Base-by-base conservation (phyloP, 2,329 filamentous ascomycete genomes). In the Bipolaris bicolor region DNA sequence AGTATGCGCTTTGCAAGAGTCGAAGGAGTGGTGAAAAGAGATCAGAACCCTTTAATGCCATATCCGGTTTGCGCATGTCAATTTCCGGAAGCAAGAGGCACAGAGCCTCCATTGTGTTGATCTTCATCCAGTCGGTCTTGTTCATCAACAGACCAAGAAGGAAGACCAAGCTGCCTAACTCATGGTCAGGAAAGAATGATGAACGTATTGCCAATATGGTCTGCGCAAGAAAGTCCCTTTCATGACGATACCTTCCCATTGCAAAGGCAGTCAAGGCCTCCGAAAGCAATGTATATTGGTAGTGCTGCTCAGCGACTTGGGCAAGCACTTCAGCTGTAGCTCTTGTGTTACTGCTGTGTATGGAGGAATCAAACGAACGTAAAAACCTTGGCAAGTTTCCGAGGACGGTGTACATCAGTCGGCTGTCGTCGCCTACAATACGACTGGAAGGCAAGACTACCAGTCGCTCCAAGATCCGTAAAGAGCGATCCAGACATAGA, bases 121-220 rank as follows among this genome's bases (percentile, higher is more conserved):
- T 82, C 74, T 96, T 96, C 76, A 98, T 90, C 91, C 92, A 97
- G 2, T 90, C 84, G 1, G 89, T 84, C 33, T 88, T 89, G 71
- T 99, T 99, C 13, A 93, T 97, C 51, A 99, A 82, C 46, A 97
- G 84, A 1, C 95, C 92, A 77, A 98, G 91, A 41, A 98, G 80
- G 78, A 97, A 97, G 0, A 92, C 91, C 10, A 99, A 79, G 80
- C 91, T 91, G 58, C 88, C 86, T 65, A 96, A 92, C 66, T 98
- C 94, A 55, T 91, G 85, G 26, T 86, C 83, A 1, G 93, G 92
- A 59, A 97, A 90, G 76, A 91, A 98, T 26, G 88, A 86, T 46
- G 89, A 86, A 55, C 88, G 86, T 43, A 98, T 82, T 6, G 92
- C 90, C 13, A 84, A 84, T 54, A 96, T 85, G 6, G 92, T 84